These are phyloP conservation scores for Cronartium quercuum DNA, from an alignment of 1,284 basidiomycete species.

Conservation along the genomic window DNA sequence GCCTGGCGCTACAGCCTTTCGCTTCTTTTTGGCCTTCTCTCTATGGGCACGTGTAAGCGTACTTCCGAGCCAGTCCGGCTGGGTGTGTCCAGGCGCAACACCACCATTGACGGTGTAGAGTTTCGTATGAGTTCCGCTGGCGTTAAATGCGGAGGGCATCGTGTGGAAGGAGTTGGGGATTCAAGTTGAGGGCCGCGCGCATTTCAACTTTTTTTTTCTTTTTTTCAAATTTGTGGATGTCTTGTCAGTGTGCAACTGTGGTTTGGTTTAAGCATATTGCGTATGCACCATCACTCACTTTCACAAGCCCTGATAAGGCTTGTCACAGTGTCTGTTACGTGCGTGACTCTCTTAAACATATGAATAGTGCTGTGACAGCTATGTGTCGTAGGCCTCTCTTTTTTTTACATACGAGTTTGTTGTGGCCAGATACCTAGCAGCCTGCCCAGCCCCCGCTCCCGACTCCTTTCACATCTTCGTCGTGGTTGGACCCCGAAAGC, in stretches of 20 bases:
- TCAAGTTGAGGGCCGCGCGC: background rate
- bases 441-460: too few species aligned
- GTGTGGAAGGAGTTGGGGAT: background rate
- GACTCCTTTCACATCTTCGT: too few species aligned
- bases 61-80: slow-evolving; percentile 32
- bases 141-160: slow-evolving; percentile 16
- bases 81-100: slow-evolving; percentile 11
- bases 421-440: too few species aligned
- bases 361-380: too few species aligned
- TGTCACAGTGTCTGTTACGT: too few species aligned
- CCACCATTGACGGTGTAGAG: slow-evolving; percentile 36
- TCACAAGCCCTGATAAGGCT: background rate
- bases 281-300: background rate
- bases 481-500: too few species aligned
- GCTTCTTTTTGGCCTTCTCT: slow-evolving; percentile 28
- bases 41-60: slow-evolving; percentile 27
- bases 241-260: background rate
- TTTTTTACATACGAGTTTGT: too few species aligned
- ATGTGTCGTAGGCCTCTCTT: too few species aligned
- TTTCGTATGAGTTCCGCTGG: slow-evolving; percentile 18
- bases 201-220: background rate
- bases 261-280: too few species aligned
- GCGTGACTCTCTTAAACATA: too few species aligned
- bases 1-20: slow-evolving; percentile 13
- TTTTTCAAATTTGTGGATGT: background rate